Percentiles rank a stretch among this genome's conserved stretches.
phyloP scores from a whole-genome alignment of 164 flowering plant genomes.

The Vitis amurensis region DNA sequence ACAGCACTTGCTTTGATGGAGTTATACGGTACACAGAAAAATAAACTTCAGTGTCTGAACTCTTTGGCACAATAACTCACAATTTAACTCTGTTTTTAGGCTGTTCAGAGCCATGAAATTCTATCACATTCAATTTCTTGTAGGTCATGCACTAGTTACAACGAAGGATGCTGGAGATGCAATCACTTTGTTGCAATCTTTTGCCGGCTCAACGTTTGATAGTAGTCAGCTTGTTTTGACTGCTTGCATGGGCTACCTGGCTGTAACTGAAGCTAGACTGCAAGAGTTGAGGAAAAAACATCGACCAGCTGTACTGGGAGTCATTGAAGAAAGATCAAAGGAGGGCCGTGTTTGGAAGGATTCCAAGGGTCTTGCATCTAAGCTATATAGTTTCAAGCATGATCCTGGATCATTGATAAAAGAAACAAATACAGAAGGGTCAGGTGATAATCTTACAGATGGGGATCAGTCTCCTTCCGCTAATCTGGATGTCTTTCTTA shows the following conservation, averaged over 20 bases:
- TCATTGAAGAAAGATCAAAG: conserved; percentile 73
- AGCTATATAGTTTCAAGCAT: conserved; percentile 77
- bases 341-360: conserved; percentile 58
- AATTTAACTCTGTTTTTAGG: background rate
- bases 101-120: background rate
- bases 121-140: conserved; percentile 16
- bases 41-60: conserved; percentile 10
- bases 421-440: conserved; percentile 29
- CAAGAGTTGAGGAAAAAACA: conserved; percentile 74
- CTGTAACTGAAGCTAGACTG: conserved; percentile 68
- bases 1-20: conserved; percentile 96
- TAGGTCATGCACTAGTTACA: conserved; percentile 92
- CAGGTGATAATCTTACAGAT: conserved; percentile 24
- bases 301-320: conserved; percentile 63
- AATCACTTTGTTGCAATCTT: conserved; percentile 82
- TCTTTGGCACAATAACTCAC: background rate
- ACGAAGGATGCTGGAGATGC: conserved; percentile 99
- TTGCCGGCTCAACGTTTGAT: conserved; percentile 95
- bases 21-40: conserved; percentile 74
- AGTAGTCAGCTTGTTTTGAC: conserved; percentile 98
- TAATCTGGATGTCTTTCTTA: conserved; percentile 48
- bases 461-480: conserved; percentile 29
- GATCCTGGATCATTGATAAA: conserved; percentile 44
- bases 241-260: conserved; percentile 92
- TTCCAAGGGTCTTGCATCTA: conserved; percentile 75